Base-by-base conservation (phyloP, 345 rosid genomes). In the Salix koriyanagi region DNA sequence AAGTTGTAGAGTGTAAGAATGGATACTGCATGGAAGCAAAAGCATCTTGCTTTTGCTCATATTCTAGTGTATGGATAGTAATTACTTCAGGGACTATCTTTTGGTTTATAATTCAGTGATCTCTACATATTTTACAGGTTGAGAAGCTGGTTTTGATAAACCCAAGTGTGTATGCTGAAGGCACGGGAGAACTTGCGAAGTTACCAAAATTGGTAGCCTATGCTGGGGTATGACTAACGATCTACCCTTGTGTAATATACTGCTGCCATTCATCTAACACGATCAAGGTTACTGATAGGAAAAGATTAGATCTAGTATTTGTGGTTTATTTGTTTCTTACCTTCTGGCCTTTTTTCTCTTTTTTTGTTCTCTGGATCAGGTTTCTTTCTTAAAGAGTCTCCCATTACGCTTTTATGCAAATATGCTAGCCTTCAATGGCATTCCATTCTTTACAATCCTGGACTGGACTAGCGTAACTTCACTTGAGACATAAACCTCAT, bases 91-190 rank as follows among this genome's bases (percentile, higher is more conserved):
- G 46, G 25, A 73, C 39, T 1, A 46, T 56, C 67, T n/a, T 21
- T 62, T 26, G 28, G 12, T 50, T 10, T 37, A 75, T 14, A 30
- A 10, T 4, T 37, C 21, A 44, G 25, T 28, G 12, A 14, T 4
- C 19, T 56, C 14, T 10, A 56, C n/a, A 56, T 56, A 56, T 56
- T 23, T 56, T 4, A 56, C 25, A 91, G 98, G 96, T 93, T 42
- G 89, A 91, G 75, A 90, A 87, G 68, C 85, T 96, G 81, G 85
- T 91, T 84, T 86, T 96, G 79, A 87, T 91, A 76, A 94, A 96
- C 74, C 97, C 99, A 83, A 93, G 96, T 75, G 98, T 91, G 36
- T 92, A 93, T 75, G 79, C 97, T 72, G 93, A 96, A 90, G 97
- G 97, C 81, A 91, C 99, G 0, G 98, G 98, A 80, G 75, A 88